phyloP scores from a whole-genome alignment of 2,329 filamentous ascomycete species.

The Madurella fahalii region DNA sequence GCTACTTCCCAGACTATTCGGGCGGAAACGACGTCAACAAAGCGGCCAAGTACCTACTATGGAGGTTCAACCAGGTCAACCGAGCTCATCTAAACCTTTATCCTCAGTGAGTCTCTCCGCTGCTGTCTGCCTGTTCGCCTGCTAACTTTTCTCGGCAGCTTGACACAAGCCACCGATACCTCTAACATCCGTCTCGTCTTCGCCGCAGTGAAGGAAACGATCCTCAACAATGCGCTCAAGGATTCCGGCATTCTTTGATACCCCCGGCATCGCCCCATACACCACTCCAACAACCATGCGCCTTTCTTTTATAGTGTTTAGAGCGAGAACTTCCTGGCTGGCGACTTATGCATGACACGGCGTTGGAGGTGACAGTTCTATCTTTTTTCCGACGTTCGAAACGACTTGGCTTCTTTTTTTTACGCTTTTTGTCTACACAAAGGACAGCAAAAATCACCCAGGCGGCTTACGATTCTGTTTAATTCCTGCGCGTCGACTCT shows the following conservation, averaged over 20 bases:
- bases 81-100: slow-evolving; percentile 93
- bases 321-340: slow-evolving; percentile 14
- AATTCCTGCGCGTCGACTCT: background rate
- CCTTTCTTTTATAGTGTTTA: slow-evolving; percentile 17
- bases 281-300: slow-evolving; percentile 3
- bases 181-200: slow-evolving; percentile 98
- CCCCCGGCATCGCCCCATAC: background rate
- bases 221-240: slow-evolving; percentile 95
- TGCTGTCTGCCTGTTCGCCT: background rate
- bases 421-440: background rate
- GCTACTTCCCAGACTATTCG: slow-evolving; percentile 97
- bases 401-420: background rate
- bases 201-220: slow-evolving; percentile 97
- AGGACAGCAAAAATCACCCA: background rate
- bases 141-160: slow-evolving; percentile 47
- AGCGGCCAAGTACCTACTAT: slow-evolving; percentile 93
- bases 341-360: slow-evolving; percentile 24
- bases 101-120: slow-evolving; percentile 70
- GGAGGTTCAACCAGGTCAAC: slow-evolving; percentile 99
- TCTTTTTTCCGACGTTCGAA: background rate
- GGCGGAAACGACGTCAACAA: slow-evolving; percentile 97
- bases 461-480: background rate
- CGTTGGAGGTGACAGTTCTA: slow-evolving; percentile 18
- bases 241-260: slow-evolving; percentile 89
- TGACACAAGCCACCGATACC: slow-evolving; percentile 98